Evolutionary conservation across 164 flowering plant genomes (phyloP), one percentile per base, ranked within the genome.

Genomic region (Stephania yunnanensis): DNA sequence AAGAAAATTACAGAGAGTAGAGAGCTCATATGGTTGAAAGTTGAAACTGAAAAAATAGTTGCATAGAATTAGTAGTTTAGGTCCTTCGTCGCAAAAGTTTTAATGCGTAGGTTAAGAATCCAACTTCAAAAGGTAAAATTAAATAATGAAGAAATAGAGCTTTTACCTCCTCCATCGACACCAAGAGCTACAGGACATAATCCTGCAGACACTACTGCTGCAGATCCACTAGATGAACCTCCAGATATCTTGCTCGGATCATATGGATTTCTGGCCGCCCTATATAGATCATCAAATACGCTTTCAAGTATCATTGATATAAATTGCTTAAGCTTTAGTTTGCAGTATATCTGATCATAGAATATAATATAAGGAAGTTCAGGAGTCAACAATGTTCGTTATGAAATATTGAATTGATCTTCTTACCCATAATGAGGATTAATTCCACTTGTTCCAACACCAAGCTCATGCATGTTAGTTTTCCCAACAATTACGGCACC

Each of bases 401-500:
- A 74, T 15, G 31, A 29, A 71, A 8, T 19, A 8, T 48, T 48
- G 61, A 25, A 11, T 48, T 6, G 0, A 52, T 9, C 10, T 22
- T 73, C 75, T 71, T 84, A 95, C 99, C 99, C 99, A 75, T 95
- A 90, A 69, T 95, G 99, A 77, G 99, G 98, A 83, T 95, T 95
- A 72, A 95, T 92, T 45, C 98, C 99, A 82, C 96, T 93, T 72
- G 89, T 84, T 82, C 98, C 98, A 45, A 86, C 84, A 46, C 99
- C 99, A 78, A 95, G 97, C 82, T 95, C 99, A 76, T 95, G 99
- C 99, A 95, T 95, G 77, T 95, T 95, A 74, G 98, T 93, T 77
- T 92, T 95, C 64, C 99, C 99, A 48, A 93, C 89, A 70, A 95
- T 78, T 68, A 93, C 64, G 42, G 99, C 98, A 70, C 98, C 99